Base-by-base conservation (phyloP, 345 rosid genomes). In the Microcos paniculata region DNA sequence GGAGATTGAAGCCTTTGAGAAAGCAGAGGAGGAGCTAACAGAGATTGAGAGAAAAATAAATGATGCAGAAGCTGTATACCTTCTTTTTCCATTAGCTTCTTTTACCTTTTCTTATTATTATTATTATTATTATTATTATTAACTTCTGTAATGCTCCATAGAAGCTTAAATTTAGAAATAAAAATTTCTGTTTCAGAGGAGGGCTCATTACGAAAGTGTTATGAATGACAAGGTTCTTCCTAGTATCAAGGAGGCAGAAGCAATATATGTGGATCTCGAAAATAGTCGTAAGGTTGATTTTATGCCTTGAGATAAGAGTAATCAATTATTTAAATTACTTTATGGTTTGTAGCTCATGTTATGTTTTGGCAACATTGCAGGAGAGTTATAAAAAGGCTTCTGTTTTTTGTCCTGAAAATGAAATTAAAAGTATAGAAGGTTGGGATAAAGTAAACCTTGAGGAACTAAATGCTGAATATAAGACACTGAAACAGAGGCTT, bases 351-450 rank as follows among this genome's bases (percentile, higher is more conserved):
- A 58, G 38, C 48, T 43, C 16, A 59, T 71, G 35, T 14, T 66
- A 26, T 68, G 10, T 71, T 58, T 73, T 80, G 62, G 70, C 43
- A 66, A 38, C 79, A 71, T 62, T 84, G 76, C 85, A 96, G 99
- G 97, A 93, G 77, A 88, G 82, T 77, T 84, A 79, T 72, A 80
- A 79, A 81, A 96, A 93, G 89, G 99, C 99, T 80, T 96, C 99
- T 75, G 88, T 91, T 78, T 93, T 96, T 78, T 93, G 96, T 84
- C 92, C 90, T 33, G 99, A 89, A 87, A 85, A 83, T 85, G 99
- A 93, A 77, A 84, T 93, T 76, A 76, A 90, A 88, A 88, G 90
- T 83, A 82, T 90, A 73, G 98, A 93, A 77, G 91, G 83, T 72
- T 85, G 85, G 87, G 97, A 91, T 74, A 94, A 90, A 58, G 80